Conservation (phyloP, 768 basidiomycete species). For the Mrakia blollopis region DNA sequence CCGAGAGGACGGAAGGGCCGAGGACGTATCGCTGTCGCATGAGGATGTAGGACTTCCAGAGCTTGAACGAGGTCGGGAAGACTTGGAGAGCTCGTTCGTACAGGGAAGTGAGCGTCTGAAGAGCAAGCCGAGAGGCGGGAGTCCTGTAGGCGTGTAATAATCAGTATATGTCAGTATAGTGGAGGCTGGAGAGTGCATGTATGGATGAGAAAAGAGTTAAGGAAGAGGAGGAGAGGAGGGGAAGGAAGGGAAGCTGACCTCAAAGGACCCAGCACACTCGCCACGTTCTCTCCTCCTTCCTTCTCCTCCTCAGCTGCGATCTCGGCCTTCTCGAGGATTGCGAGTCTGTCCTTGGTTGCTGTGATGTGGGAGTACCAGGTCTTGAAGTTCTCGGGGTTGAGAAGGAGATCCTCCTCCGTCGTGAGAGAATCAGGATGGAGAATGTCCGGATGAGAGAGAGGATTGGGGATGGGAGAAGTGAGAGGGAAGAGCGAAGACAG, state of each 20-base stretch:
- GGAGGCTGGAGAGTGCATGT: neutral
- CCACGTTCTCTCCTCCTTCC: neutral
- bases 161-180: slow-evolving; percentile 34
- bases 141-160: slow-evolving; percentile 61
- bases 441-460: slow-evolving; percentile 68
- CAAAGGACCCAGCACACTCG: slow-evolving; percentile 19
- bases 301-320: slow-evolving; percentile 50
- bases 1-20: slow-evolving; percentile 49
- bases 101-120: slow-evolving; percentile 83
- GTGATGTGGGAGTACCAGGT: slow-evolving; percentile 89
- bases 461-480: slow-evolving; percentile 76
- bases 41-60: slow-evolving; percentile 89
- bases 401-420: slow-evolving; percentile 87
- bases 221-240: slow-evolving; percentile 47
- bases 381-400: slow-evolving; percentile 84
- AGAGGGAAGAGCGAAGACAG: slow-evolving; percentile 68
- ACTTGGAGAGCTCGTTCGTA: slow-evolving; percentile 85
- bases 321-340: slow-evolving; percentile 43
- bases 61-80: slow-evolving; percentile 85
- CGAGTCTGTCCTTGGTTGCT: slow-evolving; percentile 63
- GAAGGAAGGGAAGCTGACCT: slow-evolving; percentile 33
- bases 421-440: slow-evolving; percentile 69
- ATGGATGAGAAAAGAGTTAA: neutral
- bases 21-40: slow-evolving; percentile 80
- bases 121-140: slow-evolving; percentile 62